phyloP scores from a whole-genome alignment of 106 monocot genomes.

The Ottelia alismoides region DNA sequence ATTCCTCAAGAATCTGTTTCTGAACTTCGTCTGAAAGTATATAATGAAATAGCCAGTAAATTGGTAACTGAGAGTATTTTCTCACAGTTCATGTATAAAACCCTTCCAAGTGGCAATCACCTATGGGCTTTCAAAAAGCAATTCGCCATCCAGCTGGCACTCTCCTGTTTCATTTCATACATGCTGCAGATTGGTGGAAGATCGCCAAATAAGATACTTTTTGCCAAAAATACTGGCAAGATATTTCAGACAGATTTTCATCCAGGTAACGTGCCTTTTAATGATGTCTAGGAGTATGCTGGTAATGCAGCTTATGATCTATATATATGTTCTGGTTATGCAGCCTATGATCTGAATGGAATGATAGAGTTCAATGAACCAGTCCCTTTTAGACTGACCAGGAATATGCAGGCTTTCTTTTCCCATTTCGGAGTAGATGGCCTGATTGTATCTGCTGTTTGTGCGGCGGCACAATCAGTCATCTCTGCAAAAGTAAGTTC shows the following conservation, averaged over 20 bases:
- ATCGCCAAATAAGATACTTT: constrained; percentile 88
- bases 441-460: constrained; percentile 91
- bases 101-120: constrained; percentile 87
- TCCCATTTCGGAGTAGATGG: constrained; percentile 98
- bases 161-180: constrained; percentile 91
- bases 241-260: constrained; percentile 98
- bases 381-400: constrained; percentile 89
- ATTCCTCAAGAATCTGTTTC: constrained; percentile 68
- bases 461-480: constrained; percentile 89
- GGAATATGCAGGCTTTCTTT: constrained; percentile 96
- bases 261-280: constrained; percentile 44
- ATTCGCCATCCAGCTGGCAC: constrained; percentile 83
- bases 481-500: constrained; percentile 69
- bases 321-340: neutral
- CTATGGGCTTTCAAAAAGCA: constrained; percentile 99
- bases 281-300: neutral
- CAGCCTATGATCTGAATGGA: constrained; percentile 94
- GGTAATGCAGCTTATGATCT: neutral
- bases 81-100: constrained; percentile 97
- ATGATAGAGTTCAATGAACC: constrained; percentile 99
- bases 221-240: constrained; percentile 97
- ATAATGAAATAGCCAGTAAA: constrained; percentile 83
- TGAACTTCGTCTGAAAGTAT: constrained; percentile 85
- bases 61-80: constrained; percentile 83
- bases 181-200: constrained; percentile 96